Base-by-base conservation (phyloP, 106 monocot genomes). In the Hemerocallis citrina region DNA sequence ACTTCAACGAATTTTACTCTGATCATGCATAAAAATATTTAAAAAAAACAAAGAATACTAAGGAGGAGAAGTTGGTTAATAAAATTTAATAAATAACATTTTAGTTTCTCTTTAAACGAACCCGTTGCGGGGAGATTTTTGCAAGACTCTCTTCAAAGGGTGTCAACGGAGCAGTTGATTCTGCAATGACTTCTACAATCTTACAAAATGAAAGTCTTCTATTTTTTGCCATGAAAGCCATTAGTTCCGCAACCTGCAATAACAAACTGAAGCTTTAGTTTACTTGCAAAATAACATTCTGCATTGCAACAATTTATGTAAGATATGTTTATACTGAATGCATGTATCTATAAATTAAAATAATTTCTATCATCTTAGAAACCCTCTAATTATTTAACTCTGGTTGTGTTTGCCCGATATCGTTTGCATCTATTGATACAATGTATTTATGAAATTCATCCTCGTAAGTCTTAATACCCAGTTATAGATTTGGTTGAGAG, bases 131-230 rank as follows among this genome's bases (percentile, higher is more conserved):
- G 59, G 83, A 83, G 45, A 95, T 86, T 34, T 59, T 76, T 20
- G 73, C 32, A 68, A 95, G 95, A 63, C 86, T 89, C 21, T 89
- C 71, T 49, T 84, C 86, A 78, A 81, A 72, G 9, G 89, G 83
- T 50, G 63, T 78, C 28, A 76, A 67, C 10, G 89, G 89, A 59
- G 83, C 86, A 60, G 86, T 89, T 58, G 80, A 84, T 71, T 95
- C 89, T 48, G 95, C 95, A 63, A 95, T 79, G 15, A 81, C 89
- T 74, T 95, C 95, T 5, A 89, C 83, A 33, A 95, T 76, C 65
- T 95, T 95, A 73, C 79, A 95, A 56, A 35, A 84, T 5, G 95
- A 80, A 48, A 84, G 68, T 29, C 45, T 74, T 44, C 76, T 89
- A 63, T 95, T 75, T 29, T 79, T 89, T 38, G 83, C 95, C 78